Evolutionary conservation across 345 rosid species (phyloP).

Genomic region (Chamaenerion angustifolium): DNA sequence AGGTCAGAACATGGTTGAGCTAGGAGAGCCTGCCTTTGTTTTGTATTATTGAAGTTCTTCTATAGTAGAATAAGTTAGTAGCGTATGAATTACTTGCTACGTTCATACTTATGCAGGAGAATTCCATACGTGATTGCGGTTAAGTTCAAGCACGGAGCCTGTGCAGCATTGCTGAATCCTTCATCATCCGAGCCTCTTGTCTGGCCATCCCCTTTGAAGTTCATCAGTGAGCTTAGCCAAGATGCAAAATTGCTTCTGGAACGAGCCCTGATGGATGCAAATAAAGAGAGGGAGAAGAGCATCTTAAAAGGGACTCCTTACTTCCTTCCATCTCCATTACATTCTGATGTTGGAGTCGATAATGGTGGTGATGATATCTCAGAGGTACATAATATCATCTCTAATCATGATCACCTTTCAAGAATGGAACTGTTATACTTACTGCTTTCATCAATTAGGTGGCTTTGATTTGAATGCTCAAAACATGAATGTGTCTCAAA

Average conservation of each 20-base stretch:
- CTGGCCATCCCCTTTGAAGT: constrained; percentile 95
- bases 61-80: no score
- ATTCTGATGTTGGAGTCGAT: constrained; percentile 45
- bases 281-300: constrained; percentile 72
- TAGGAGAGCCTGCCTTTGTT: no score
- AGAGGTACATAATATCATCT: constrained; percentile 51
- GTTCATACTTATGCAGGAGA: constrained; percentile 34
- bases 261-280: constrained; percentile 73
- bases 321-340: constrained; percentile 52
- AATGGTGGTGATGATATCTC: constrained; percentile 72
- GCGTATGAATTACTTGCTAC: neutral
- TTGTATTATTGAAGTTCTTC: no score
- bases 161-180: constrained; percentile 84
- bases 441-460: neutral
- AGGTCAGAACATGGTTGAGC: neutral
- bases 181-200: constrained; percentile 94
- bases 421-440: no score
- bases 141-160: constrained; percentile 65
- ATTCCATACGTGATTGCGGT: constrained; percentile 74
- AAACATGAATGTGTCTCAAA: neutral
- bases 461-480: neutral
- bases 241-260: constrained; percentile 78
- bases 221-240: constrained; percentile 78
- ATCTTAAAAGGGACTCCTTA: constrained; percentile 56
- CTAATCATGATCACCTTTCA: no score